These are phyloP conservation scores for Scenedesmus sp. DNA, from an alignment of 163 green algal species.

Conservation along the genomic window DNA sequence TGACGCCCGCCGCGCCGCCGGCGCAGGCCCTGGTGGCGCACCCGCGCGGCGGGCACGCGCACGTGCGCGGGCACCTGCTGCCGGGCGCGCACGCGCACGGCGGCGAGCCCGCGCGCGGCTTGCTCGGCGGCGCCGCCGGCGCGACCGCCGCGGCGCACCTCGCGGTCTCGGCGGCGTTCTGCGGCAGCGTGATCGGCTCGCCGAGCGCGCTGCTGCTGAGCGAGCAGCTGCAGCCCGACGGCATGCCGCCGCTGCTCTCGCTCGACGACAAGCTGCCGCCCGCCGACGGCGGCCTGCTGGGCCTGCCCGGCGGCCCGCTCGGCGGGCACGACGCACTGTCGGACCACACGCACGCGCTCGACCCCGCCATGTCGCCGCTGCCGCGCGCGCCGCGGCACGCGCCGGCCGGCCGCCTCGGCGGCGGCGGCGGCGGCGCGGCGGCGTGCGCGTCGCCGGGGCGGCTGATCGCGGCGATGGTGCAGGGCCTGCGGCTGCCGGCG, in stretches of 20 bases:
- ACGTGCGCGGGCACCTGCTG: neutral
- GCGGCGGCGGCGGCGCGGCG: neutral
- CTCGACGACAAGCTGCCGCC: constrained; percentile 30
- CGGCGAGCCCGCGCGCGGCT: neutral
- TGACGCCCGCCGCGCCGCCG: neutral
- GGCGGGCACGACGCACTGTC: neutral
- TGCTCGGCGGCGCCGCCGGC: neutral
- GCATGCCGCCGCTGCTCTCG: constrained; percentile 42
- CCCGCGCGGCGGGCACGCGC: constrained; percentile 11
- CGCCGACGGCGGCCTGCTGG: neutral
- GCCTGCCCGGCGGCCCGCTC: neutral
- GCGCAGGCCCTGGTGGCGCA: constrained; percentile 30
- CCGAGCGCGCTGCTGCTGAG: constrained; percentile 17
- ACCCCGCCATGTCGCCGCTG: constrained; percentile 22
- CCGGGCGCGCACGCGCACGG: neutral
- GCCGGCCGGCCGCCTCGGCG: neutral
- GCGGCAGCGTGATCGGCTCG: constrained; percentile 6
- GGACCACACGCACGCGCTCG: neutral
- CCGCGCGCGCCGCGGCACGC: neutral
- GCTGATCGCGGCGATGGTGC: constrained; percentile 30
- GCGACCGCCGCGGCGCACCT: neutral
- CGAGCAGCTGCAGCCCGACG: constrained; percentile 29
- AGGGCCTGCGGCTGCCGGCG: constrained; percentile 16
- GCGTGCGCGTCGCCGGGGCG: constrained; percentile 17
- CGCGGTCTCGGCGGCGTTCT: constrained; percentile 3